Percentiles rank a stretch among this genome's conserved stretches.
Conservation (phyloP, 164 flowering plant genomes). For the Stephania yunnanensis region DNA sequence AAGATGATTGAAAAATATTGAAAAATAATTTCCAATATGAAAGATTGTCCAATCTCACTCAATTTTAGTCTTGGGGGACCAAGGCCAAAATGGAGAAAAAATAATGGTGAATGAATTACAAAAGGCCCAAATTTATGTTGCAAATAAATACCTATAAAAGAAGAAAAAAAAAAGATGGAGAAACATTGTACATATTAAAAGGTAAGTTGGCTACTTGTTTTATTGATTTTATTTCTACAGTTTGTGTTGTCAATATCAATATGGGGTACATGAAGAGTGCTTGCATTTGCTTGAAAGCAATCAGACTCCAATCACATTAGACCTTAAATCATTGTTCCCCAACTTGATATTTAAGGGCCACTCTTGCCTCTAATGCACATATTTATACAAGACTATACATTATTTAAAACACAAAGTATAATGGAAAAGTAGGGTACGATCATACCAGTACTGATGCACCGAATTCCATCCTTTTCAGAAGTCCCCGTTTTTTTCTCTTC, state of each 20-base stretch:
- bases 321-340: not conserved
- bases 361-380: not conserved
- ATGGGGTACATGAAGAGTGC: not conserved
- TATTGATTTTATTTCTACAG: not conserved
- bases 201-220: not conserved
- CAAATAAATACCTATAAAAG: not conserved
- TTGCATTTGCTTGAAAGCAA: slow-evolving; percentile 1
- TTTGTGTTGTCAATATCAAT: not conserved
- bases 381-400: not conserved
- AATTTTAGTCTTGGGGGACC: too few species aligned
- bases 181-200: not conserved
- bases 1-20: too few species aligned
- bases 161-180: not conserved
- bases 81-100: too few species aligned
- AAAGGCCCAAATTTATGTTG: too few species aligned
- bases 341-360: not conserved
- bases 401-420: not conserved
- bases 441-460: too few species aligned
- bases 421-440: too few species aligned
- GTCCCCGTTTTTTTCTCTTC: too few species aligned
- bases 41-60: too few species aligned
- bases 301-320: not conserved
- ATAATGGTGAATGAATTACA: too few species aligned
- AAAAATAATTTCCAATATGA: too few species aligned
- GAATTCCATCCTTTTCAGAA: too few species aligned